Evolutionary conservation across 164 flowering plant species (phyloP).

Genomic region (Stephania japonica): DNA sequence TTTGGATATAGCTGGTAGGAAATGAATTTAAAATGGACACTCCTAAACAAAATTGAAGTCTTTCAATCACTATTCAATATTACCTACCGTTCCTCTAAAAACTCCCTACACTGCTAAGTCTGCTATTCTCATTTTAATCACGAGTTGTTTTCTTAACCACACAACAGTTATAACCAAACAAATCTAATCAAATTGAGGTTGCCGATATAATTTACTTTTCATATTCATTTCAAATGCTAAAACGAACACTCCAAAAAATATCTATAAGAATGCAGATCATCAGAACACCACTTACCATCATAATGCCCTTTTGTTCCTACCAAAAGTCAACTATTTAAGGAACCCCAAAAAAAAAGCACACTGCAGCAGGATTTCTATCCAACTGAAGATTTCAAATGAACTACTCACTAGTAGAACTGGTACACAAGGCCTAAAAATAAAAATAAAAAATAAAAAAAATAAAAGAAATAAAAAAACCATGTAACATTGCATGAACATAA

Average conservation of each 20-base stretch:
- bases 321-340: not conserved
- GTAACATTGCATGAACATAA: too few species aligned
- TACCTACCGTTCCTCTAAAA: too few species aligned
- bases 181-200: not conserved
- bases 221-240: not conserved
- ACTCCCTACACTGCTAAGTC: too few species aligned
- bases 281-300: not conserved
- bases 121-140: not conserved
- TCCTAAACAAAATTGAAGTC: not conserved
- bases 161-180: not conserved
- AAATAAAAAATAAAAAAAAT: too few species aligned
- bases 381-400: not conserved
- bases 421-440: too few species aligned
- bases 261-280: not conserved
- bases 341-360: not conserved
- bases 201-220: not conserved
- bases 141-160: not conserved
- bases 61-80: not conserved
- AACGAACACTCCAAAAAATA: not conserved
- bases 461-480: too few species aligned
- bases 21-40: not conserved
- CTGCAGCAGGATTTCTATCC: not conserved
- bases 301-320: not conserved
- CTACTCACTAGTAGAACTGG: not conserved
- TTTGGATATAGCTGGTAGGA: not conserved